phyloP scores from a whole-genome alignment of 1,139 yeast genomes.

The Eremothecium coryli region DNA sequence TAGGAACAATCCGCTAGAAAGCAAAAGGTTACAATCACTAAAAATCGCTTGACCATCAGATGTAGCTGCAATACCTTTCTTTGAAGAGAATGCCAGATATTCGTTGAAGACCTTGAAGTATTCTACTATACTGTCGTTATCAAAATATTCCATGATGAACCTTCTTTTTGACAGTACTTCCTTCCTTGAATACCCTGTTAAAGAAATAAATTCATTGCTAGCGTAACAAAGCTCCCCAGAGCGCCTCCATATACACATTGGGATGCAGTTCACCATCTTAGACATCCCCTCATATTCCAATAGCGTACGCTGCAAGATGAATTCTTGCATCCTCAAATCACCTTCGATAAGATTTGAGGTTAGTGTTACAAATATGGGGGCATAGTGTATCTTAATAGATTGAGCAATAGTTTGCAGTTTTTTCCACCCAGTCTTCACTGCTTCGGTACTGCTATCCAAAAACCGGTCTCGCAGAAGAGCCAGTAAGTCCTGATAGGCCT shows the following conservation, averaged over 20 bases:
- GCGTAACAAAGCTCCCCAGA: constrained; percentile 70
- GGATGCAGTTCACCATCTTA: constrained; percentile 46
- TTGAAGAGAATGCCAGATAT: constrained; percentile 70
- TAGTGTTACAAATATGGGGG: constrained; percentile 67
- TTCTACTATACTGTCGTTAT: constrained; percentile 72
- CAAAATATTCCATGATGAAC: constrained; percentile 78
- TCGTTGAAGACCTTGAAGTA: constrained; percentile 72
- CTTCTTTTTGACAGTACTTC: constrained; percentile 33
- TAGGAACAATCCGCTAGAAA: constrained; percentile 29
- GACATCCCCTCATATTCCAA: constrained; percentile 50
- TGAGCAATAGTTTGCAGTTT: constrained; percentile 50
- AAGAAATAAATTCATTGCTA: constrained; percentile 54
- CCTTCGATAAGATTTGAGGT: constrained; percentile 58
- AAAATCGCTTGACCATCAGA: constrained; percentile 27
- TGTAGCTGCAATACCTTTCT: constrained; percentile 11
- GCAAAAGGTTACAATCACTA: constrained; percentile 70
- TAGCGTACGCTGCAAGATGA: constrained; percentile 59
- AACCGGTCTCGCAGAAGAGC: constrained; percentile 48
- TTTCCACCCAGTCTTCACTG: constrained; percentile 30
- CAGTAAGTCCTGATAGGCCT: constrained; percentile 55
- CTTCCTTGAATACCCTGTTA: constrained; percentile 42
- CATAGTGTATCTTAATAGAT: constrained; percentile 52
- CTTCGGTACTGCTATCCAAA: constrained; percentile 7
- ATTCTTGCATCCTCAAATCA: constrained; percentile 56
- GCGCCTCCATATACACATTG: constrained; percentile 69